Evolutionary conservation across 2,329 filamentous ascomycete species (phyloP), one percentile per base, ranked within the genome.

Genomic region (Scedosporium dehoogii): DNA sequence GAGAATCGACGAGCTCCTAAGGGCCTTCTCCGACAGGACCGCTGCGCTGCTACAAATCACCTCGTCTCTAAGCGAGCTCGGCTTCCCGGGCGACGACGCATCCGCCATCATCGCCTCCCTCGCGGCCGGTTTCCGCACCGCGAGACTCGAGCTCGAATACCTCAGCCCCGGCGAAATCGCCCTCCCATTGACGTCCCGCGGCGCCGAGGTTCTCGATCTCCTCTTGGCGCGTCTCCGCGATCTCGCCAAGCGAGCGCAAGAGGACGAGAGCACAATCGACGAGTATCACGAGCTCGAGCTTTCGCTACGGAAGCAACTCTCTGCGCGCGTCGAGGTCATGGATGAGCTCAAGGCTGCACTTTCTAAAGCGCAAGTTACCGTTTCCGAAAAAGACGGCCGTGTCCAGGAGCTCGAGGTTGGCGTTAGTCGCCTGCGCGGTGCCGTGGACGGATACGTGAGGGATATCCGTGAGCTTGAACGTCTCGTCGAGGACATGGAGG

Each of bases 141-240:
- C 84, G 1, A 79, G 85, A 1, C 73, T 86, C 0, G 84, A 87
- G 66, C 78, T 87, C 2, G 85, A 87, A 69, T 86, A 86, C 67
- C 76, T 86, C 21, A 81, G 79, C 0, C 84, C 84, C 0, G 84
- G 84, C 5, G 84, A 87, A 68, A 73, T 81, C n/a, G 68, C 76
- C 0, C 75, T 85, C 0, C 81, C 83, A 0, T 72, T 85, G 0
- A 78, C 77, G 0, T 78, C 79, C 0, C 79, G 79, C 59, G 83
- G 83, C 1, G 79, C 80, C 0, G 77, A 82, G 60, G 76, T 87
- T 0, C 76, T 87, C 0, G 81, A 84, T 63, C 75, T 85, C 12
- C 69, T 86, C 4, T 76, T 86, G 0, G 68, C 69, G 0, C 74
- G 79, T 0, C 76, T 87, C 2, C 78, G 81, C 2, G 73, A 76